These are phyloP conservation scores for Trypanosoma boissoni DNA, from an alignment of 208 protist genomes.

Conservation along the genomic window DNA sequence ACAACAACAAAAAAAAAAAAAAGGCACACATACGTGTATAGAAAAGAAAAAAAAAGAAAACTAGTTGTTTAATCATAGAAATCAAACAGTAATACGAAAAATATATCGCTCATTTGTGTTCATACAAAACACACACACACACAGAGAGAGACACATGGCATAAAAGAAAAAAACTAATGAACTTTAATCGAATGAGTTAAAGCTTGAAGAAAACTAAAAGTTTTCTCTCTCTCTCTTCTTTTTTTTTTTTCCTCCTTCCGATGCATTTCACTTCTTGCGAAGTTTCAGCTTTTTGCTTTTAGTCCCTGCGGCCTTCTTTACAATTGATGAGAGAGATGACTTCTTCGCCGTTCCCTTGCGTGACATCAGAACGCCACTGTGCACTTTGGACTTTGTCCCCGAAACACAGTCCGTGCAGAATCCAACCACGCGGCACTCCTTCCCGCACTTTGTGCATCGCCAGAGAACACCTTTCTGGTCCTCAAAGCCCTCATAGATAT, in stretches of 20 bases:
- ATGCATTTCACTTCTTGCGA: slow-evolving; percentile 46
- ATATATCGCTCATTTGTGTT: background rate
- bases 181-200: background rate
- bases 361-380: slow-evolving; percentile 55
- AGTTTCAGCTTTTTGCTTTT: slow-evolving; percentile 28
- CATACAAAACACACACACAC: too few relatives aligned
- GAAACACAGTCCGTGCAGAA: slow-evolving; percentile 84
- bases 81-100: slow-evolving; percentile 16
- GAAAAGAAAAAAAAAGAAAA: too few relatives aligned
- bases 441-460: slow-evolving; percentile 65
- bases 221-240: slow-evolving; percentile 11
- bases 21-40: background rate
- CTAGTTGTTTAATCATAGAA: too few relatives aligned
- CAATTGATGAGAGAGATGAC: slow-evolving; percentile 7
- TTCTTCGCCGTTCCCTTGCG: slow-evolving; percentile 41
- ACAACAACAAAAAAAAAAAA: slow-evolving; percentile 10
- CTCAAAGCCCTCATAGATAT: slow-evolving; percentile 88
- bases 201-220: background rate
- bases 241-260: slow-evolving; percentile 53
- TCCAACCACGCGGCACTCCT: slow-evolving; percentile 73
- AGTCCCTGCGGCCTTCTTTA: slow-evolving; percentile 34
- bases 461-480: slow-evolving; percentile 81
- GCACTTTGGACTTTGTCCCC: slow-evolving; percentile 56
- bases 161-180: background rate
- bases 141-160: background rate